phyloP scores from a whole-genome alignment of 805 yeast species.

The Kuraishia cidri region DNA sequence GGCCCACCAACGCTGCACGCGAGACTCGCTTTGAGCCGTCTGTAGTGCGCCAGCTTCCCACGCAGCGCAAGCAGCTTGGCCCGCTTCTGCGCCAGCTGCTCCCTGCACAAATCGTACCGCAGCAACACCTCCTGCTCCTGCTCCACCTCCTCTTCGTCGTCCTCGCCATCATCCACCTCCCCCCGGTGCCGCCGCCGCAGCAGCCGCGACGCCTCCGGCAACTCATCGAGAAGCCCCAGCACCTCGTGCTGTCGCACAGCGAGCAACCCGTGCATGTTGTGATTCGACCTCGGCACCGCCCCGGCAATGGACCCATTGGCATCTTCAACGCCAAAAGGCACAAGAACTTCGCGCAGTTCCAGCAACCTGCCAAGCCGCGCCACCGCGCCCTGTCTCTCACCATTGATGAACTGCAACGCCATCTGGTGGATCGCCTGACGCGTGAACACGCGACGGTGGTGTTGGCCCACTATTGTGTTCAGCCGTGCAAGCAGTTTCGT shows the following conservation, averaged over 20 bases:
- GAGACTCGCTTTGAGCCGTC: constrained; percentile 5
- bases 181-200: constrained; percentile 6
- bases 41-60: constrained; percentile 10
- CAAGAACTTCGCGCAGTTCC: constrained; percentile 15
- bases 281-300: constrained; percentile 4
- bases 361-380: constrained; percentile 12
- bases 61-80: constrained; percentile 6
- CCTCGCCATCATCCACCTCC: constrained; percentile 4
- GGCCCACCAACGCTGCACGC: constrained; percentile 1
- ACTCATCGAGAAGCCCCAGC: constrained; percentile 14
- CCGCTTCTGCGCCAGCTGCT: constrained; percentile 8
- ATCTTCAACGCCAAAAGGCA: constrained; percentile 15
- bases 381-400: constrained; percentile 10
- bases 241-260: constrained; percentile 13
- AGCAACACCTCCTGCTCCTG: constrained; percentile 7
- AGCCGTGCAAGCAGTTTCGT: constrained; percentile 1
- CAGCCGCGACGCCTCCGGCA: constrained; percentile 16
- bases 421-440: constrained; percentile 20
- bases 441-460: constrained; percentile 9
- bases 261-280: constrained; percentile 14
- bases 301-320: constrained; percentile 11
- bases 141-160: constrained; percentile 1
- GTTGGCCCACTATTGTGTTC: neutral
- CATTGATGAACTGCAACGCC: constrained; percentile 16
- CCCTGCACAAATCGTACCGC: constrained; percentile 12